These are phyloP conservation scores for Monosporascus sp. DNA, from an alignment of 2,329 filamentous ascomycete species.

Conservation along the genomic window DNA sequence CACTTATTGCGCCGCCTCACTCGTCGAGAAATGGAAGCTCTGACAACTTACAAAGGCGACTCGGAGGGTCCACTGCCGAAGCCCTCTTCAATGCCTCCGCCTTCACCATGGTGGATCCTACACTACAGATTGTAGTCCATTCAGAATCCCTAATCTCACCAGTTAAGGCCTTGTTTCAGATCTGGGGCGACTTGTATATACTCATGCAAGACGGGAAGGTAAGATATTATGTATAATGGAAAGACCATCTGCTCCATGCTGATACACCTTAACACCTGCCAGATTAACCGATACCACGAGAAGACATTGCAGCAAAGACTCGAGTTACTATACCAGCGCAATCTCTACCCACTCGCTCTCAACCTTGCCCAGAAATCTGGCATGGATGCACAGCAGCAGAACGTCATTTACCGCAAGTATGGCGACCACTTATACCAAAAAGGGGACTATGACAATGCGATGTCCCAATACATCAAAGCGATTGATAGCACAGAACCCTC, in stretches of 20 bases:
- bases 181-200: slow-evolving; percentile 92
- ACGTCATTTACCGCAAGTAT: slow-evolving; percentile 87
- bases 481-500: slow-evolving; percentile 96
- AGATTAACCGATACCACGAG: slow-evolving; percentile 86
- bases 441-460: slow-evolving; percentile 94
- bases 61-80: slow-evolving; percentile 68
- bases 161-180: slow-evolving; percentile 72
- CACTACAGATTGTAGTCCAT: slow-evolving; percentile 84
- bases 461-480: slow-evolving; percentile 95
- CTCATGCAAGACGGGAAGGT: slow-evolving; percentile 90
- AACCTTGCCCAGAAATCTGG: slow-evolving; percentile 87
- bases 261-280: slow-evolving; percentile 15
- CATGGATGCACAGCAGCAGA: slow-evolving; percentile 75
- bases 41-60: slow-evolving; percentile 61
- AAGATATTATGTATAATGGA: slow-evolving; percentile 15
- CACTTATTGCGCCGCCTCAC: slow-evolving; percentile 72
- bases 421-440: slow-evolving; percentile 94
- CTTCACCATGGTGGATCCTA: slow-evolving; percentile 87
- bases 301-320: slow-evolving; percentile 86
- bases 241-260: no score
- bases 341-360: slow-evolving; percentile 86
- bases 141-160: slow-evolving; percentile 79
- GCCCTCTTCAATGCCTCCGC: slow-evolving; percentile 81
- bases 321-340: slow-evolving; percentile 89
- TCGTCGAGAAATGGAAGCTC: slow-evolving; percentile 46